phyloP scores from a whole-genome alignment of 2,329 filamentous ascomycete genomes.

The Talaromyces marneffei region DNA sequence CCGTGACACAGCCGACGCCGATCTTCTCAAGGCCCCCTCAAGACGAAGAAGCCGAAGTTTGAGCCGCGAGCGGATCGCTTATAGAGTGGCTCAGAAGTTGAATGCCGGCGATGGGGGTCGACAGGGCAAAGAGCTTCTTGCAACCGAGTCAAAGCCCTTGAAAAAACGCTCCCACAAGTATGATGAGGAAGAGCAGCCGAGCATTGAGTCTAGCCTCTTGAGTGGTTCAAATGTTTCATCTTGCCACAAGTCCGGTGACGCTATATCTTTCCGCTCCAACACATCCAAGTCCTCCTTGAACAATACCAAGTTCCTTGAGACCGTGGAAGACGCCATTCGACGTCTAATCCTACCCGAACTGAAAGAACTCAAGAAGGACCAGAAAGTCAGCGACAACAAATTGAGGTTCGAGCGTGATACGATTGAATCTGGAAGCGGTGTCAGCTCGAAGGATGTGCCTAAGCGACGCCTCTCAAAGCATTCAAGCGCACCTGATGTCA shows the following conservation, averaged over 20 bases:
- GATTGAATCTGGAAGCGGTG: conserved; percentile 57
- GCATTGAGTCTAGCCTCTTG: conserved; percentile 57
- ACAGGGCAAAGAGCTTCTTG: conserved; percentile 42
- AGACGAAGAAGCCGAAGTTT: conserved; percentile 57
- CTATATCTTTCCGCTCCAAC: conserved; percentile 55
- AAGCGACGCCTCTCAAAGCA: conserved; percentile 55
- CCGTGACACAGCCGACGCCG: conserved; percentile 26
- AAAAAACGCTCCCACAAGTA: conserved; percentile 46
- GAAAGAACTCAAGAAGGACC: conserved; percentile 83
- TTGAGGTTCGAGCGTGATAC: conserved; percentile 60
- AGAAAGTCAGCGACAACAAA: conserved; percentile 68
- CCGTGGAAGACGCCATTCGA: conserved; percentile 88
- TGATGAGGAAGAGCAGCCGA: conserved; percentile 50
- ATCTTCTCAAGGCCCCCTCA: conserved; percentile 54
- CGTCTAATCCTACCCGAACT: conserved; percentile 86
- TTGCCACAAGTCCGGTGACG: conserved; percentile 51
- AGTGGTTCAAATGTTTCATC: conserved; percentile 51
- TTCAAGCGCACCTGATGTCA: conserved; percentile 55
- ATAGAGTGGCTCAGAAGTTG: conserved; percentile 64
- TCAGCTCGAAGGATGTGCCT: conserved; percentile 52
- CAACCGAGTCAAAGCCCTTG: conserved; percentile 42
- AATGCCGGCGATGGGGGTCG: conserved; percentile 44
- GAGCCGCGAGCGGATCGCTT: conserved; percentile 61
- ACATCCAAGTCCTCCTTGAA: conserved; percentile 69
- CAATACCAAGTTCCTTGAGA: conserved; percentile 83